Evolutionary conservation across 441 rosid genomes (phyloP).

Genomic region (Adansonia rubrostipa): DNA sequence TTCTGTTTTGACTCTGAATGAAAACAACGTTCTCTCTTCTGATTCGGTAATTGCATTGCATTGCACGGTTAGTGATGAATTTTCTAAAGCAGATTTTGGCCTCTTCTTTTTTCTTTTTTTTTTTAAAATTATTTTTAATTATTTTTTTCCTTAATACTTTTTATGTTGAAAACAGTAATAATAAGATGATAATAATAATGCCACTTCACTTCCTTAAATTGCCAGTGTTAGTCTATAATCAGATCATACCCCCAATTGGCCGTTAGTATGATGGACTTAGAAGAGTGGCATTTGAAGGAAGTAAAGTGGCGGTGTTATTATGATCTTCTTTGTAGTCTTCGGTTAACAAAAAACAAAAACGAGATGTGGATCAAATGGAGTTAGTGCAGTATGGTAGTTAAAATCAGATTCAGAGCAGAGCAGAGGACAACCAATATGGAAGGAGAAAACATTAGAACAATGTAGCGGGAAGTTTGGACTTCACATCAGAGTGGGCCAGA

Average conservation of each 20-base stretch:
- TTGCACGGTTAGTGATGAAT: background rate
- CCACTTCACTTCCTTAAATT: too few species aligned
- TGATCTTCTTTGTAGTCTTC: too few species aligned
- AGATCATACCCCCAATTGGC: background rate
- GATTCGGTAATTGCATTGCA: background rate
- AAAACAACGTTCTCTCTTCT: background rate
- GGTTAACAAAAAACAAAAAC: too few species aligned
- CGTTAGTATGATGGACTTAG: conserved; percentile 28
- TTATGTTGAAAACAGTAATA: background rate
- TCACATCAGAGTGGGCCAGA: conserved; percentile 12
- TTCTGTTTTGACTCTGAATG: background rate
- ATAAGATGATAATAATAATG: too few species aligned
- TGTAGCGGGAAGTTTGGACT: background rate
- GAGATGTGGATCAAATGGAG: conserved; percentile 59
- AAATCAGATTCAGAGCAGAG: too few species aligned
- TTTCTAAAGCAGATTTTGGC: background rate
- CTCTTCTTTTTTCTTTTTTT: too few species aligned
- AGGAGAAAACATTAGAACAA: background rate
- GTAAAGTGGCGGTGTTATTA: conserved; percentile 35
- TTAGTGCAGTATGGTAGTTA: too few species aligned
- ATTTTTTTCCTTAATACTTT: too few species aligned
- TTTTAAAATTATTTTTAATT: too few species aligned
- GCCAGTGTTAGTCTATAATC: too few species aligned
- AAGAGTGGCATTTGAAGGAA: conserved; percentile 74
- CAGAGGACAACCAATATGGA: background rate